These are phyloP conservation scores for Coffea eugenioides DNA, from an alignment of 257 asterid genomes.

Conservation along the genomic window DNA sequence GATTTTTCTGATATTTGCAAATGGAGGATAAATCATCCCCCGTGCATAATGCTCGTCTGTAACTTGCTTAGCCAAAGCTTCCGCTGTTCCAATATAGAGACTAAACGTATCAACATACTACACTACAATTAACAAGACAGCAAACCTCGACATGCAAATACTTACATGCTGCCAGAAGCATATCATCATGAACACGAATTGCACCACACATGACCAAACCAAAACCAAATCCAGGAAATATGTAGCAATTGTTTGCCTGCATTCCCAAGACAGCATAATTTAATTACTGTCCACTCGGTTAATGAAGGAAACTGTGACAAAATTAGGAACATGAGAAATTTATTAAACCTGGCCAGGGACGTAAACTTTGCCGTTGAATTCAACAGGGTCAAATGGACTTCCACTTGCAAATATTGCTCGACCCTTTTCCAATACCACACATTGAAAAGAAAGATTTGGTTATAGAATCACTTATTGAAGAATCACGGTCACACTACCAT, in stretches of 20 bases:
- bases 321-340: not conserved
- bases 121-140: not conserved
- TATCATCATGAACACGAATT: slow-evolving; percentile 89
- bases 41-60: no score
- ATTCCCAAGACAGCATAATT: slow-evolving; percentile 10
- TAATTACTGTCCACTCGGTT: not conserved
- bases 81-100: no score
- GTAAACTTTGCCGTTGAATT: slow-evolving; percentile 52
- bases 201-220: slow-evolving; percentile 91
- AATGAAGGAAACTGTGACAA: slow-evolving; percentile 1
- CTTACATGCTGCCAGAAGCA: slow-evolving; percentile 98
- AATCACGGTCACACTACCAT: not conserved
- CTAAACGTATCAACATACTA: slow-evolving; percentile 2
- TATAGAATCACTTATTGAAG: not conserved
- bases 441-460: slow-evolving; percentile 8
- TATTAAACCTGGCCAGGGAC: slow-evolving; percentile 77
- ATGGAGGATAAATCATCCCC: no score
- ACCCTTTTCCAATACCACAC: slow-evolving; percentile 50
- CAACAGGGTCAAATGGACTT: slow-evolving; percentile 86
- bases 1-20: no score
- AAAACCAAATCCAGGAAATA: slow-evolving; percentile 92
- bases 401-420: slow-evolving; percentile 88
- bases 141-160: no score
- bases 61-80: no score
- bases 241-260: slow-evolving; percentile 94